Base-by-base conservation (phyloP, 352 stramenopile species). In the Globisporangium nagaii region DNA sequence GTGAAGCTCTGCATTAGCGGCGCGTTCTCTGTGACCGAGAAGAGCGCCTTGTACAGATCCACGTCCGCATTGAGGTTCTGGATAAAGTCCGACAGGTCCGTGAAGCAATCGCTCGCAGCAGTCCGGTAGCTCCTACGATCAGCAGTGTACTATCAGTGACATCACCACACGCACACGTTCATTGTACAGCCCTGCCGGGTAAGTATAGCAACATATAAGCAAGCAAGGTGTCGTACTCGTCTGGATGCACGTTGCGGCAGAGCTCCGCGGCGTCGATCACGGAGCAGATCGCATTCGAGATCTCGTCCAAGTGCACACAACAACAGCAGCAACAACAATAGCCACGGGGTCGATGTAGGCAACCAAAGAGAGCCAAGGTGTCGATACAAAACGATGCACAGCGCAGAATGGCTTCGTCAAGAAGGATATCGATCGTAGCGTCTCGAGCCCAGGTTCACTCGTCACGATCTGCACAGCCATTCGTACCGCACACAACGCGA, bases 181-280 rank as follows among this genome's bases (percentile, higher is more conserved):
- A n/a, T n/a, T n/a, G n/a, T n/a, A n/a, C n/a, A n/a, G n/a, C n/a
- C n/a, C n/a, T n/a, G n/a, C n/a, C n/a, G n/a, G n/a, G n/a, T n/a
- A n/a, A n/a, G n/a, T n/a, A 20, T n/a, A 39, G 1, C 34, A 13
- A 1, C 17, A 20, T 6, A 20, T 15, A 25, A 25, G n/a, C n/a
- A n/a, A n/a, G n/a, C n/a, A n/a, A n/a, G n/a, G n/a, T 12, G 45
- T 8, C 45, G 30, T 82, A 92, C 81, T 86, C 84, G 24, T 88
- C 70, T 0, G 84, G 84, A 46, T 99, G 94, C 9, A 96, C 90
- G 31, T 93, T 97, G 32, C 96, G 90, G 62, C 91, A 98, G 8
- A 98, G 65, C 67, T 99, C 96, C 5, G 93, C 92, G 3, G 93
- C 88, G 68, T 99, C 96, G 58, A 98, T 97, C 39, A 98, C 92